Evolutionary conservation across 805 yeast genomes (phyloP).

Genomic region (Isabelozyma pseudorhagii): DNA sequence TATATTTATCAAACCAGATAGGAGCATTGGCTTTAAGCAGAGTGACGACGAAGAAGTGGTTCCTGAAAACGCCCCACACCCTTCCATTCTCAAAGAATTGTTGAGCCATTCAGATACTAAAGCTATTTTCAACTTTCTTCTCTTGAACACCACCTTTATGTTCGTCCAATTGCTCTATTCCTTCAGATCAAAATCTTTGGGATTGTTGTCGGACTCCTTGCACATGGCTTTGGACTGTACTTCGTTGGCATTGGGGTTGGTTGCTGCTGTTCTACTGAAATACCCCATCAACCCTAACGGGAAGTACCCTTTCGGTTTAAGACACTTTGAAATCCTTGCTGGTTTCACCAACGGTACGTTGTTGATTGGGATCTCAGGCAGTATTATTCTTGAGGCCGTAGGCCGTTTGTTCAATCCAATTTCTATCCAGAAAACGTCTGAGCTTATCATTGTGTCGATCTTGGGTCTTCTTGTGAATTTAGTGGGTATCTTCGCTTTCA

Average conservation of each 20-base stretch:
- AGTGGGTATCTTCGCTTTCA: conserved; percentile 92
- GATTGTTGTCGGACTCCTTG: conserved; percentile 85
- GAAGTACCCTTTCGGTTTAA: conserved; percentile 82
- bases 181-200: conserved; percentile 86
- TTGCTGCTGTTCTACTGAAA: conserved; percentile 65
- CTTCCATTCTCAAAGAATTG: conserved; percentile 26
- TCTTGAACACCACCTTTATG: conserved; percentile 91
- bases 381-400: conserved; percentile 81
- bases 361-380: conserved; percentile 82
- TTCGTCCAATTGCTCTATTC: conserved; percentile 89
- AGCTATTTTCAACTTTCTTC: conserved; percentile 82
- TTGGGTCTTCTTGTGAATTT: conserved; percentile 85
- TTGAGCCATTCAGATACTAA: conserved; percentile 59
- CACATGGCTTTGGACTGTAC: conserved; percentile 97
- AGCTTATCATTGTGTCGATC: conserved; percentile 77
- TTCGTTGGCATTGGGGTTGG: conserved; percentile 81
- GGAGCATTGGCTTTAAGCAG: conserved; percentile 2
- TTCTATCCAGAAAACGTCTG: conserved; percentile 72
- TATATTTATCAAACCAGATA: conserved; percentile 17
- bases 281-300: conserved; percentile 48
- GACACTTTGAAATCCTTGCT: conserved; percentile 83
- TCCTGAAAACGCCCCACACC: neutral
- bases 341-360: conserved; percentile 95
- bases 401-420: conserved; percentile 81
- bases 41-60: neutral